These are phyloP conservation scores for Paramecium sexaurelia DNA, from an alignment of 73 alveolate species.

Conservation along the genomic window DNA sequence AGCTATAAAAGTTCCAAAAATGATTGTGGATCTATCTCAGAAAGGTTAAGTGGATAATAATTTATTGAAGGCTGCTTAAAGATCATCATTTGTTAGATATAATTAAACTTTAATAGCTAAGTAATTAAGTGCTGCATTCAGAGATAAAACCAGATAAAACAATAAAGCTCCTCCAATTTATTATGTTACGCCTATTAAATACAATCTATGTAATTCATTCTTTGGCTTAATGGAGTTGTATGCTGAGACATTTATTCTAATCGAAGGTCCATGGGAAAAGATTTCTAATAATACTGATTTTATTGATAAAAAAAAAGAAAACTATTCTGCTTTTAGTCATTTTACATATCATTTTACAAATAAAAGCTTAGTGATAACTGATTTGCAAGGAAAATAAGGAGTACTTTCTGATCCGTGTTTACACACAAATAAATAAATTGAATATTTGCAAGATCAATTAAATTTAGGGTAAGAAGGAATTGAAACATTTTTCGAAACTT, in stretches of 20 bases:
- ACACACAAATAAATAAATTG: neutral
- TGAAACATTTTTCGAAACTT: neutral
- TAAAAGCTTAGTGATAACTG: neutral
- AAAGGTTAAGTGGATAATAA: neutral
- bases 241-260: neutral
- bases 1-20: neutral
- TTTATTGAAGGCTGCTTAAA: neutral
- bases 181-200: neutral
- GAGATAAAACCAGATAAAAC: neutral
- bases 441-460: neutral
- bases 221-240: neutral
- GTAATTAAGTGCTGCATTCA: neutral
- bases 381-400: neutral
- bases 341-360: neutral
- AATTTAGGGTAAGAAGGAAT: neutral
- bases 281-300: neutral
- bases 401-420: neutral
- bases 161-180: neutral
- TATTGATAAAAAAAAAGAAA: neutral
- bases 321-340: neutral
- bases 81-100: neutral
- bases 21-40: neutral
- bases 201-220: neutral
- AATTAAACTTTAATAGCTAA: neutral
- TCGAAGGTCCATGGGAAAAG: neutral